Percentiles rank a stretch among this genome's conserved stretches.
Evolutionary conservation across 106 monocot species (phyloP).

Genomic region (Amphibolis antarctica): DNA sequence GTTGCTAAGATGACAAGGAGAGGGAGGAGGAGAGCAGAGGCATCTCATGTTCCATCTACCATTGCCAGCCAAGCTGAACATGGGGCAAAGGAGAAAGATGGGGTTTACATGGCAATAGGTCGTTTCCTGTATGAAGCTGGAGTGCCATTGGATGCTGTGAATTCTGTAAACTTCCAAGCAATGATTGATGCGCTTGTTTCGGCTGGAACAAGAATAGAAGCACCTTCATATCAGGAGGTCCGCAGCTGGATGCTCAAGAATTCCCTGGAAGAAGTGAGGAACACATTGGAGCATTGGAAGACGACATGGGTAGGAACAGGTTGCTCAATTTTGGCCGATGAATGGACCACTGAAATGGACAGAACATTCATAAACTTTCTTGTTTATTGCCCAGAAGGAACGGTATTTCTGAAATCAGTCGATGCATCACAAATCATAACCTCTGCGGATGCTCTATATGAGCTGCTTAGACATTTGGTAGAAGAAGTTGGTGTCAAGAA

Average conservation of each 20-base stretch:
- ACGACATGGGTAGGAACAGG: constrained; percentile 67
- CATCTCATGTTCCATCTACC: background rate
- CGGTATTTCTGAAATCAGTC: constrained; percentile 59
- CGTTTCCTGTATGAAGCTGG: constrained; percentile 70
- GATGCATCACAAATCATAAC: constrained; percentile 64
- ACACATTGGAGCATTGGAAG: constrained; percentile 33
- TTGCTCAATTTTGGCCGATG: constrained; percentile 81
- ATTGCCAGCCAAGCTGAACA: background rate
- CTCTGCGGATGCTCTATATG: constrained; percentile 63
- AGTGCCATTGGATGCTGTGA: constrained; percentile 56
- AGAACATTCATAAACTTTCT: constrained; percentile 66
- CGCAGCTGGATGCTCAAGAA: constrained; percentile 57
- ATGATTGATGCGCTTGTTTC: constrained; percentile 75
- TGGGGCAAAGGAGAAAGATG: constrained; percentile 34
- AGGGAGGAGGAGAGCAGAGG: constrained; percentile 19
- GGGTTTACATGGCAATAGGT: constrained; percentile 52
- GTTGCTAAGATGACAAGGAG: constrained; percentile 12
- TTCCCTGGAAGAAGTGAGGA: constrained; percentile 42
- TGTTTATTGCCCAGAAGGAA: constrained; percentile 81
- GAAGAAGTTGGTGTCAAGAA: constrained; percentile 71
- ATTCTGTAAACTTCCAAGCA: constrained; percentile 60
- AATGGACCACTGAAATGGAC: constrained; percentile 44
- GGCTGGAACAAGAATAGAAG: constrained; percentile 35
- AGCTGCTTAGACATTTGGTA: constrained; percentile 61
- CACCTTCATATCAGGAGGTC: constrained; percentile 58